Evolutionary conservation across 2,329 filamentous ascomycete species (phyloP).

Genomic region (Chaetomium olivaceum): DNA sequence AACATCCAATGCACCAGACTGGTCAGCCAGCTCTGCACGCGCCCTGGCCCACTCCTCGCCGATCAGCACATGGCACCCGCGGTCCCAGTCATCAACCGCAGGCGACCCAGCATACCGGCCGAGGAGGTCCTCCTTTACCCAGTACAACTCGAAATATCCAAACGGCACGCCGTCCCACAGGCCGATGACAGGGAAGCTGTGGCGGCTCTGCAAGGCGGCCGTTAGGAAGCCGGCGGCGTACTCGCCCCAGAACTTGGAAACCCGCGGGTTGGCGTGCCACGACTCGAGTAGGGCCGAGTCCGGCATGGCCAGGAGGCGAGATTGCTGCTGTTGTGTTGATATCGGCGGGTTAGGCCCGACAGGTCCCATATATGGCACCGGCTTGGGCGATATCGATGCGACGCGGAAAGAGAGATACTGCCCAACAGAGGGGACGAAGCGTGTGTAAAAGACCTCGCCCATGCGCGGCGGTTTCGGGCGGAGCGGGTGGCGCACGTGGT

Average conservation of each 20-base stretch:
- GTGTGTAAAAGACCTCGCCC: slow-evolving; percentile 87
- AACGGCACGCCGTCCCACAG: slow-evolving; percentile 95
- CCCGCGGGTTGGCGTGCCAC: slow-evolving; percentile 88
- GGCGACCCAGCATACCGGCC: slow-evolving; percentile 62
- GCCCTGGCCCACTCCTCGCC: slow-evolving; percentile 89
- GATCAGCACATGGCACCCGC: slow-evolving; percentile 84
- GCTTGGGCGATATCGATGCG: slow-evolving; percentile 66
- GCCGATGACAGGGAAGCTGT: slow-evolving; percentile 88
- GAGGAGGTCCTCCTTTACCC: slow-evolving; percentile 89
- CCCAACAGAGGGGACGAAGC: slow-evolving; percentile 77
- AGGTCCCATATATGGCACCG: slow-evolving; percentile 66
- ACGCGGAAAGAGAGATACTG: slow-evolving; percentile 90
- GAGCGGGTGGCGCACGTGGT: slow-evolving; percentile 79
- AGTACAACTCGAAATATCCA: slow-evolving; percentile 97
- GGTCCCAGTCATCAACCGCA: slow-evolving; percentile 72
- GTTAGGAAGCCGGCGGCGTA: slow-evolving; percentile 66
- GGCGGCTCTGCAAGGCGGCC: slow-evolving; percentile 62
- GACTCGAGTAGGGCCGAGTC: slow-evolving; percentile 67
- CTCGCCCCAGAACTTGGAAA: slow-evolving; percentile 81
- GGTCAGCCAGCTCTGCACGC: slow-evolving; percentile 79
- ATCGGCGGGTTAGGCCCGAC: slow-evolving; percentile 44
- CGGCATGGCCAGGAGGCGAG: slow-evolving; percentile 47
- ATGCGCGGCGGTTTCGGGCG: slow-evolving; percentile 86
- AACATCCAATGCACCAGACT: slow-evolving; percentile 86
- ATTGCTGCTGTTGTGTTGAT: slow-evolving; percentile 30